Percentiles rank a stretch among this genome's conserved stretches.
phyloP scores from a whole-genome alignment of 1,284 basidiomycete species.

The Cryptococcus sp. region DNA sequence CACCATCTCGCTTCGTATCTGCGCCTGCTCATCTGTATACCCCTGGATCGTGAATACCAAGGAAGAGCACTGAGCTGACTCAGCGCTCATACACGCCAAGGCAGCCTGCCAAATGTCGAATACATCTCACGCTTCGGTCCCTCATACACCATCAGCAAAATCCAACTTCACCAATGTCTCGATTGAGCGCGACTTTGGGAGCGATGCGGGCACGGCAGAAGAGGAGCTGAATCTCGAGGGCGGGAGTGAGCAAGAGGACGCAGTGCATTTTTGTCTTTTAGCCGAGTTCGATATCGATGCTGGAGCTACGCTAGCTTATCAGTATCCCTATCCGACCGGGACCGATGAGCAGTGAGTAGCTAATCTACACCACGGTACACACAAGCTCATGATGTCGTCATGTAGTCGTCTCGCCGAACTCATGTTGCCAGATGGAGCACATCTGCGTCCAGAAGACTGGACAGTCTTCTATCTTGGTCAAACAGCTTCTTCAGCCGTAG shows the following conservation, averaged over 20 bases:
- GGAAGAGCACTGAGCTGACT: no score
- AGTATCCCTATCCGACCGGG: slow-evolving; percentile 88
- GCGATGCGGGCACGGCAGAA: slow-evolving; percentile 14
- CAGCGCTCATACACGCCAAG: neutral
- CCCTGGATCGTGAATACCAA: no score
- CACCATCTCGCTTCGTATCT: no score
- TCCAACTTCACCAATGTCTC: slow-evolving; percentile 13
- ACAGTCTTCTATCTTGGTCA: slow-evolving; percentile 98
- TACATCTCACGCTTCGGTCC: slow-evolving; percentile 6
- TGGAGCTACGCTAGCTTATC: slow-evolving; percentile 86
- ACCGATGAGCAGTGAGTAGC: slow-evolving; percentile 82
- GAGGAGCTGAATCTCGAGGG: neutral
- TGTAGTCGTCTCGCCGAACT: slow-evolving; percentile 86
- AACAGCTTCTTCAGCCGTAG: slow-evolving; percentile 79
- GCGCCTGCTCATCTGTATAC: no score
- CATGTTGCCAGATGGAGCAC: slow-evolving; percentile 98
- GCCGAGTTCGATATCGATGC: slow-evolving; percentile 95
- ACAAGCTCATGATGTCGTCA: neutral
- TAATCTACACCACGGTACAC: neutral
- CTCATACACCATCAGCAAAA: slow-evolving; percentile 18
- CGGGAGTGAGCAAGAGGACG: slow-evolving; percentile 54
- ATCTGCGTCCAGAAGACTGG: slow-evolving; percentile 93
- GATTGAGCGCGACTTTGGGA: slow-evolving; percentile 26
- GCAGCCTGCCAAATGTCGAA: slow-evolving; percentile 3
- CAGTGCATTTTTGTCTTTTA: slow-evolving; percentile 87